These are phyloP conservation scores for Diplodia scrobiculata DNA, from an alignment of 2,329 filamentous ascomycete genomes.

Conservation along the genomic window DNA sequence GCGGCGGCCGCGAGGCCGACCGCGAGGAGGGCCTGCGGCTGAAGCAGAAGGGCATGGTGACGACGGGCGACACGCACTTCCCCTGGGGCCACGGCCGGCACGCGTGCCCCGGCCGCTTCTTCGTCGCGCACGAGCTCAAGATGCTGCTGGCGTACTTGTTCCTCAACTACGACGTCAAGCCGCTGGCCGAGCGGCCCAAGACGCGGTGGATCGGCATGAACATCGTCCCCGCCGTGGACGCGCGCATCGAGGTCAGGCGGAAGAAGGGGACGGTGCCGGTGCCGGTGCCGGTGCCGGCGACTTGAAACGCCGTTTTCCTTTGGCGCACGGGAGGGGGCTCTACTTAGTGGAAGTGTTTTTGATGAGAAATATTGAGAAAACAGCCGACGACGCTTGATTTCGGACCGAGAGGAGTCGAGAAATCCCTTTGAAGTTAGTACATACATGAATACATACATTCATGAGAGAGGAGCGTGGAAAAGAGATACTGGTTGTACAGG, in stretches of 20 bases:
- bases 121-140: slow-evolving; percentile 31
- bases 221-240: slow-evolving; percentile 5
- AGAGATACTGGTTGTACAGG: neutral
- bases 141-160: slow-evolving; percentile 31
- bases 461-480: neutral
- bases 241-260: slow-evolving; percentile 17
- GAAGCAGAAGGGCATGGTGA: slow-evolving; percentile 34
- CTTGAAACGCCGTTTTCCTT: too few species aligned
- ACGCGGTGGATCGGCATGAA: slow-evolving; percentile 26
- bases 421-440: neutral
- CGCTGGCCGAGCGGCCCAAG: slow-evolving; percentile 24
- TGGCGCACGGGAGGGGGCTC: too few species aligned
- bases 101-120: slow-evolving; percentile 35
- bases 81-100: slow-evolving; percentile 39
- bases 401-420: neutral
- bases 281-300: neutral
- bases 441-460: neutral
- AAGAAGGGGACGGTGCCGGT: neutral
- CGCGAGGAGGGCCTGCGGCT: slow-evolving; percentile 6
- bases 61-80: slow-evolving; percentile 35
- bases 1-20: too few species aligned
- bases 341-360: too few species aligned
- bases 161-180: slow-evolving; percentile 32
- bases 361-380: too few species aligned
- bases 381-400: neutral